phyloP scores from a whole-genome alignment of 148 eudicot species.

The Persicaria maculosa region DNA sequence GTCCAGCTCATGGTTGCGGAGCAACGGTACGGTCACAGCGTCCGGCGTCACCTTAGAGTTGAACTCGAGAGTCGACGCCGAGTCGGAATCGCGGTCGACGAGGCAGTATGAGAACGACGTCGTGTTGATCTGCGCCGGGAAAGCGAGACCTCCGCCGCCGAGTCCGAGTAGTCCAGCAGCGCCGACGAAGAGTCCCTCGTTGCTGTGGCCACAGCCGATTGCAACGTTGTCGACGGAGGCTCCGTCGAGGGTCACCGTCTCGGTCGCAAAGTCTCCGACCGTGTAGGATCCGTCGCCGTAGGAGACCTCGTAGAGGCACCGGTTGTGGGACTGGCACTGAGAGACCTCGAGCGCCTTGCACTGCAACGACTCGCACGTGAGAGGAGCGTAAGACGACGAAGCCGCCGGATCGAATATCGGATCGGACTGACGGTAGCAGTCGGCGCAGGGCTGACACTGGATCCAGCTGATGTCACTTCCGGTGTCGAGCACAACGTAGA shows the following conservation, averaged over 20 bases:
- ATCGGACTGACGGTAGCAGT: constrained; percentile 53
- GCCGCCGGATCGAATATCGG: constrained; percentile 52
- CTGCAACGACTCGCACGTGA: constrained; percentile 37
- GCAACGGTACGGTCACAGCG: constrained; percentile 25
- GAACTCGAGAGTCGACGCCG: constrained; percentile 39
- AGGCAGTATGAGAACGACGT: constrained; percentile 44
- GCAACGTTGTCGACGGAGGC: constrained; percentile 33
- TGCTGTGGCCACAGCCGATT: constrained; percentile 58
- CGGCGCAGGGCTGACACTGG: constrained; percentile 53
- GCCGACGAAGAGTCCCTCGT: constrained; percentile 52
- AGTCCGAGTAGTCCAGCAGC: constrained; percentile 55
- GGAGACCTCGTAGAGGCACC: constrained; percentile 25
- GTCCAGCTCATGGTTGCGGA: constrained; percentile 18
- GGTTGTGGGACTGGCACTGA: constrained; percentile 36
- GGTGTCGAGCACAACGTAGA: constrained; percentile 53
- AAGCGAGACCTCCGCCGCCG: constrained; percentile 38
- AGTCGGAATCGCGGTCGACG: constrained; percentile 33
- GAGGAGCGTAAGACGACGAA: constrained; percentile 42
- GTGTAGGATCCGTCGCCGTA: constrained; percentile 24
- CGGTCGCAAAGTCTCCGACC: constrained; percentile 15
- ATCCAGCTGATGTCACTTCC: constrained; percentile 65
- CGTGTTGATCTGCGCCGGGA: constrained; percentile 31
- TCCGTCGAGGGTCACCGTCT: constrained; percentile 20
- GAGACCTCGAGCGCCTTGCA: constrained; percentile 40
- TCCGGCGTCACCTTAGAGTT: constrained; percentile 24